These are phyloP conservation scores for Fusarium tupiense DNA, from an alignment of 2,329 filamentous ascomycete genomes.

Conservation along the genomic window DNA sequence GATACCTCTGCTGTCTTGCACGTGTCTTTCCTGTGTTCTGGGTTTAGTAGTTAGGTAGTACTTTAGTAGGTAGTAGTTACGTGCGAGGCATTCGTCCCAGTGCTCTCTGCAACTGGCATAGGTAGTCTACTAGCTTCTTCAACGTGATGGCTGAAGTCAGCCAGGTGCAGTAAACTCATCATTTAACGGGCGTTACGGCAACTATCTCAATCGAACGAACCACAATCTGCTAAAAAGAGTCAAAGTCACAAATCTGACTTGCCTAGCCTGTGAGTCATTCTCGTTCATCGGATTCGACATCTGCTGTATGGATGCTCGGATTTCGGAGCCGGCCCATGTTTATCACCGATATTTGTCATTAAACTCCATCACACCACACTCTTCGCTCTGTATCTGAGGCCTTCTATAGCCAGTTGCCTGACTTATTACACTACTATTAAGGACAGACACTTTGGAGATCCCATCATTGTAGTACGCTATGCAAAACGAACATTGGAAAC, in stretches of 20 bases:
- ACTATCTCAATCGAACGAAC: not conserved
- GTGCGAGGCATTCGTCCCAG: too few relatives aligned
- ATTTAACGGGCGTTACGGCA: conserved; percentile 1
- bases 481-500: not conserved
- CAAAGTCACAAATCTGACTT: not conserved
- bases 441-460: not conserved
- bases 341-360: conserved; percentile 41
- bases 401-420: not conserved
- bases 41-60: too few relatives aligned
- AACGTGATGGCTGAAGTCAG: not conserved
- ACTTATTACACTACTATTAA: not conserved
- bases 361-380: conserved; percentile 27
- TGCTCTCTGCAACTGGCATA: not conserved
- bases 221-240: conserved; percentile 5
- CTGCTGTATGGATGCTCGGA: conserved; percentile 20
- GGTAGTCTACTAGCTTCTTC: not conserved
- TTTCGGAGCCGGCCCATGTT: conserved; percentile 33
- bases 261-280: conserved; percentile 32
- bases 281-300: conserved; percentile 10
- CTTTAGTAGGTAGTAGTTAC: too few relatives aligned
- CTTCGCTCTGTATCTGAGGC: not conserved
- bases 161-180: not conserved
- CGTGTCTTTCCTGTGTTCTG: not conserved
- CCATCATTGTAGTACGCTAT: not conserved
- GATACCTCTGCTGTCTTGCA: not conserved